Percentiles rank a stretch among this genome's conserved stretches.
These are phyloP conservation scores for Alternaria conjuncta DNA, from an alignment of 2,329 filamentous ascomycete genomes.

Conservation along the genomic window DNA sequence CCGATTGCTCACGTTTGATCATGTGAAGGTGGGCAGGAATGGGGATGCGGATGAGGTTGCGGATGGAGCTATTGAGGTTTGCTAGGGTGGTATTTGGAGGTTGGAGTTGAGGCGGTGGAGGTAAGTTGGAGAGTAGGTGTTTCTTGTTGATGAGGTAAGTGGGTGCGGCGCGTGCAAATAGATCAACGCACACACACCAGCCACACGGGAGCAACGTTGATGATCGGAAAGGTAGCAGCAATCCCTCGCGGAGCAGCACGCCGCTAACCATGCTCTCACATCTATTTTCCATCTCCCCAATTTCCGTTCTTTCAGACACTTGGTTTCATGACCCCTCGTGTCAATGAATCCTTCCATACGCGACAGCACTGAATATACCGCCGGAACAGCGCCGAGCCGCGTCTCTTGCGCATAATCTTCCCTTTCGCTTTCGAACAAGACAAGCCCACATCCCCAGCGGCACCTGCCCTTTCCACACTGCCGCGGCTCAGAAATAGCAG, in stretches of 20 bases:
- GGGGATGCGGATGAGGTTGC: constrained; percentile 2
- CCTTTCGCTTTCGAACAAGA: not conserved
- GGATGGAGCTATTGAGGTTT: not conserved
- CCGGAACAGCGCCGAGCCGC: constrained; percentile 1
- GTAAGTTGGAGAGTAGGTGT: not conserved
- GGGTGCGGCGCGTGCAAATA: not conserved
- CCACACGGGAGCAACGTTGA: not conserved
- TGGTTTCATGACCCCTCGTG: not conserved
- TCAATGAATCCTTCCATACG: not conserved
- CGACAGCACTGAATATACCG: not conserved
- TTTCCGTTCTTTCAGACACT: not conserved
- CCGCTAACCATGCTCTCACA: not conserved
- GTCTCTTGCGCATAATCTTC: not conserved
- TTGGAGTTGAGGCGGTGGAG: not conserved
- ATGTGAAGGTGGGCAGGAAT: constrained; percentile 1
- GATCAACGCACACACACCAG: not conserved
- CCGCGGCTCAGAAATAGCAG: not conserved
- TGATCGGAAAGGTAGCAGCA: not conserved
- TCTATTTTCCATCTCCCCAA: not conserved
- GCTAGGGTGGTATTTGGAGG: not conserved
- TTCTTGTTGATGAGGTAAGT: not conserved
- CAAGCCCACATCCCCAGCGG: not conserved
- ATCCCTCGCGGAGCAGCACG: not conserved
- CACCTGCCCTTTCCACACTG: not conserved
- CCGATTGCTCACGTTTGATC: not conserved